These are phyloP conservation scores for Termitomyces sp. DNA, from an alignment of 768 basidiomycete species.

Conservation along the genomic window DNA sequence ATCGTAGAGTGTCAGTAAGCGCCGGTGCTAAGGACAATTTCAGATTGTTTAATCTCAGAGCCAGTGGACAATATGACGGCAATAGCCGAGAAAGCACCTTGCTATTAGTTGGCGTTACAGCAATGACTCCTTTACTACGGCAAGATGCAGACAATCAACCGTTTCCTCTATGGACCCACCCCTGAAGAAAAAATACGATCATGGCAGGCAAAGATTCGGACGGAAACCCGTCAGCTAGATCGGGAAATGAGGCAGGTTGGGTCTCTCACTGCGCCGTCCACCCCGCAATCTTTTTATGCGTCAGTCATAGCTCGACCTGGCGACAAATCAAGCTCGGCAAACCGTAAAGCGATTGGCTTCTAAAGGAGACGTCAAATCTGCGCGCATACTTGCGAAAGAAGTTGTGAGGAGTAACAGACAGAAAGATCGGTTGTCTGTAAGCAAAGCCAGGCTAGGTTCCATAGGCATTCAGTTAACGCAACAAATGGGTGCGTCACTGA, in stretches of 20 bases:
- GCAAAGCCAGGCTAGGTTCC: slow-evolving; percentile 89
- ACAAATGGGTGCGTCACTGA: slow-evolving; percentile 72
- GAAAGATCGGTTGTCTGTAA: slow-evolving; percentile 85
- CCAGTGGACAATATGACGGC: neutral
- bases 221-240: slow-evolving; percentile 79
- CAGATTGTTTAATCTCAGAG: neutral
- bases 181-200: slow-evolving; percentile 88
- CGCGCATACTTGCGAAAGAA: slow-evolving; percentile 87
- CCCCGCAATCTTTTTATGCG: slow-evolving; percentile 14
- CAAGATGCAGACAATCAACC: slow-evolving; percentile 80
- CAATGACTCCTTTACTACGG: neutral
- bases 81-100: neutral
- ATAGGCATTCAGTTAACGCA: slow-evolving; percentile 86
- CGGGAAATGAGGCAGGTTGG: slow-evolving; percentile 94
- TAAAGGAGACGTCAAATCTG: slow-evolving; percentile 90
- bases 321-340: slow-evolving; percentile 72
- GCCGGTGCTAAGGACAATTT: no score
- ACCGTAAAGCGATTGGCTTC: slow-evolving; percentile 85
- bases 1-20: neutral
- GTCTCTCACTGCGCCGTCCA: slow-evolving; percentile 9
- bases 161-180: slow-evolving; percentile 93
- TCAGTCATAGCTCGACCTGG: slow-evolving; percentile 63
- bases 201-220: slow-evolving; percentile 87
- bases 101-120: neutral
- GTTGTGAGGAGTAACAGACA: slow-evolving; percentile 95